These are phyloP conservation scores for Brassica carinata DNA, from an alignment of 345 rosid species.

Conservation along the genomic window DNA sequence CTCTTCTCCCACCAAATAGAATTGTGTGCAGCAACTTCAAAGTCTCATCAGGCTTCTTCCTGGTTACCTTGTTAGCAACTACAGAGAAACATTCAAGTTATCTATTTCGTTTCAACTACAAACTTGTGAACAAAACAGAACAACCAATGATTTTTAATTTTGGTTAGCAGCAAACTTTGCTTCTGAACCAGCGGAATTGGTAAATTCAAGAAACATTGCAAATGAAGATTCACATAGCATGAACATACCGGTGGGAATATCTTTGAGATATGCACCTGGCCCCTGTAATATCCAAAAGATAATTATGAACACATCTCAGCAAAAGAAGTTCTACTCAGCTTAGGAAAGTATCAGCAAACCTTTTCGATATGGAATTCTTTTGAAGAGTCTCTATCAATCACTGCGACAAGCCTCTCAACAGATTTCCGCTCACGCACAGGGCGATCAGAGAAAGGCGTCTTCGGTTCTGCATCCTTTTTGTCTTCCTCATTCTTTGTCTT, in stretches of 20 bases:
- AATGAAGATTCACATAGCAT: not conserved
- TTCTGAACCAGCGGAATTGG: conserved; percentile 2
- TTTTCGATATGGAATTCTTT: conserved; percentile 81
- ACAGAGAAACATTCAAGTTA: conserved; percentile 23
- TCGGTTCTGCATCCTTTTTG: conserved; percentile 40
- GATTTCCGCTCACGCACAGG: conserved; percentile 96
- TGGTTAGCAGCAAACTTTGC: not conserved
- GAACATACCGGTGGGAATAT: conserved; percentile 87
- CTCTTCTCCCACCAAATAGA: conserved; percentile 71
- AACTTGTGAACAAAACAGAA: conserved; percentile 9
- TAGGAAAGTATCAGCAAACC: conserved; percentile 48
- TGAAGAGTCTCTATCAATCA: conserved; percentile 68
- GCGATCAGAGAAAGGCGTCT: conserved; percentile 73
- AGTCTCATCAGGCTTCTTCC: conserved; percentile 79
- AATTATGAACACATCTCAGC: conserved; percentile 16
- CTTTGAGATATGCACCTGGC: conserved; percentile 76
- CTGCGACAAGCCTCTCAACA: conserved; percentile 91
- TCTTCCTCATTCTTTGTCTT: conserved; percentile 46
- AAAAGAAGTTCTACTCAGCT: conserved; percentile 8
- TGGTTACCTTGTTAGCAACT: conserved; percentile 84
- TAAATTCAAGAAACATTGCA: not conserved
- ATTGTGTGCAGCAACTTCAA: conserved; percentile 76
- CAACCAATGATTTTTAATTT: conserved; percentile 4
- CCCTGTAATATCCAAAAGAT: conserved; percentile 66
- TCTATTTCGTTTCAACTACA: conserved; percentile 10